Evolutionary conservation across 495 filamentous ascomycete species (phyloP), one percentile per base, ranked within the genome.

Genomic region (Baudoinia panamericana): DNA sequence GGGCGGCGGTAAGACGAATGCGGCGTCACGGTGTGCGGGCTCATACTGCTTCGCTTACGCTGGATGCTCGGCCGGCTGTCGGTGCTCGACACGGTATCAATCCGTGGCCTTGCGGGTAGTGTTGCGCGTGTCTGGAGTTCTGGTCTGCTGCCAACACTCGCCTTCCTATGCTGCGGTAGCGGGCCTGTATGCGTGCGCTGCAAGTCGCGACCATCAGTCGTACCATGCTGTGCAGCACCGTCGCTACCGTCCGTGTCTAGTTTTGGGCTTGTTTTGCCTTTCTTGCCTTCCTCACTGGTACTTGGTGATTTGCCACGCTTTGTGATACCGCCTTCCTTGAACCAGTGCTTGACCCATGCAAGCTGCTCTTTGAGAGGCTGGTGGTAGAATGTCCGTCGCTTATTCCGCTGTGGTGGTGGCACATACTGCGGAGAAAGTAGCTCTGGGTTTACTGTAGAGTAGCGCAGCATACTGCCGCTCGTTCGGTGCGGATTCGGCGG

Each of bases 1-100:
- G 72, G 66, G 17, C 81, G 82, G 22, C 87, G 73, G 48, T 87
- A 80, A 2, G 82, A 86, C 17, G 82, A 80, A 25, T 83, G 76
- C 2, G 90, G 86, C 4, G 88, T 96, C 30, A 95, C 61, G 0
- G 92, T 90, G 7, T 78, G 77, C 2, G 90, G 90, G 0, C 92
- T 96, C 10, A 92, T 63, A 2, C 90, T 96, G 48, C 82, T 79
- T 2, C 87, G 78, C 60, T 84, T 80, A 50, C 28, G 57, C 55
- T 39, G 62, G 20, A 32, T 44, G 30, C 20, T 54, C 46, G 7
- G 48, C 41, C 32, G 47, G 35, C 43, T 54, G 16, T 70, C 54
- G 18, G 69, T 32, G 9, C 26, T 33, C 20, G 41, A 30, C 11
- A 8, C 40, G 8, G 59, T 62, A 23, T 54, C 56, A 36, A 62